Evolutionary conservation across 805 yeast species (phyloP), one percentile per base, ranked within the genome.

Genomic region (Ogataea thermomethanolica): DNA sequence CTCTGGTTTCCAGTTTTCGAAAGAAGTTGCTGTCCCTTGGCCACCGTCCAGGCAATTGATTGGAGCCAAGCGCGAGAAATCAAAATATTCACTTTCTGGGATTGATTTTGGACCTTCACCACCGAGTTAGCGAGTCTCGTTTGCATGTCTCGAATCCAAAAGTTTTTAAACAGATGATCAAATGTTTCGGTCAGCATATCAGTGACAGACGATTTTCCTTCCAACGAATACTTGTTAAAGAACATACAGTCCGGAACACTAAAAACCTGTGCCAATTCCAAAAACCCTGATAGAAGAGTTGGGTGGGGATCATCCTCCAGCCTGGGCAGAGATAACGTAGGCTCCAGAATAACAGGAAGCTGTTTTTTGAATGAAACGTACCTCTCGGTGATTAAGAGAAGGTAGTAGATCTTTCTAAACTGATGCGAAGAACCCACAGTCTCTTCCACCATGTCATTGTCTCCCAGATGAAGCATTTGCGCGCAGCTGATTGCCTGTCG

Each of bases 401-500:
- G 17, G 22, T 29, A 29, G 31, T 29, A 29, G 6, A 29, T 29
- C 5, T 29, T 29, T 9, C 17, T 29, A 9, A 29, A 29, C 12
- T 21, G 14, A 14, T 29, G 31, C 1, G 31, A 29, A 3, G 31
- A 14, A 4, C 17, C 31, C 8, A 12, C 11, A 12, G 21, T 17
- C n/a, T 17, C 14, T 14, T 15, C 21, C 11, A 17, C 31, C 21
- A 8, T 17, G 7, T 29, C 31, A 7, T 9, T 10, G 12, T 29
- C 31, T 14, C 22, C n/a, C 11, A 29, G 11, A 14, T 29, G 21
- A 10, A 29, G 31, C 31, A 29, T 29, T 15, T 29, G 31, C 3
- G 31, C 31, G 22, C 31, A 29, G 31, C 31, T 29, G 17, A 29
- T 29, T 14, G 31, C 31, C 21, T 29, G 31, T 14, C 31, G 22